phyloP scores from a whole-genome alignment of 2,329 filamentous ascomycete species.

The Nigrospora sphaerica region DNA sequence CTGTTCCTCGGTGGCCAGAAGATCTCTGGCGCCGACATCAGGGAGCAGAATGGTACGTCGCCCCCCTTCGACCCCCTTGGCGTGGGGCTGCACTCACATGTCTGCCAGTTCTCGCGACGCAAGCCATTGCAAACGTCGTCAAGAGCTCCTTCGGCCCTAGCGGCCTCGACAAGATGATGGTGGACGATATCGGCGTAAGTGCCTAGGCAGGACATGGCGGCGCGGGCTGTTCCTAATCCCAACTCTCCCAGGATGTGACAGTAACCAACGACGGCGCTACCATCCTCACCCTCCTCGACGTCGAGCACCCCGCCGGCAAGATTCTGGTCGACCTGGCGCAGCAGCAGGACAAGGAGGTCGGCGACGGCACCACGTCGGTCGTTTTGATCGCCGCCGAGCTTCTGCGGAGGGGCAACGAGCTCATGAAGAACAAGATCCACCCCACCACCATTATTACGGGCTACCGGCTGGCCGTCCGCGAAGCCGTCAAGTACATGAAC shows the following conservation, averaged over 20 bases:
- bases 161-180: conserved; percentile 99
- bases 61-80: background rate
- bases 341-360: conserved; percentile 98
- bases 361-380: conserved; percentile 95
- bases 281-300: conserved; percentile 88
- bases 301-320: conserved; percentile 97
- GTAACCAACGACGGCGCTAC: conserved; percentile 98
- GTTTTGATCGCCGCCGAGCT: conserved; percentile 96
- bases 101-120: conserved; percentile 73
- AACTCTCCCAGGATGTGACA: conserved; percentile 69
- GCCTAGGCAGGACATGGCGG: conserved; percentile 4
- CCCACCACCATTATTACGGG: conserved; percentile 98
- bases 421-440: conserved; percentile 99
- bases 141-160: conserved; percentile 98
- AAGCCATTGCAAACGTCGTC: conserved; percentile 97
- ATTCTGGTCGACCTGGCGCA: conserved; percentile 96
- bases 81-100: conserved; percentile 14
- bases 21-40: conserved; percentile 92
- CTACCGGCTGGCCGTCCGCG: conserved; percentile 88
- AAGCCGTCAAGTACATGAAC: conserved; percentile 98
- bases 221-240: background rate
- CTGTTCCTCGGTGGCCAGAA: conserved; percentile 96
- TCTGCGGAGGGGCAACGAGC: conserved; percentile 85
- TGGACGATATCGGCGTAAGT: conserved; percentile 92
- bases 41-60: conserved; percentile 83